These are phyloP conservation scores for Notholithocarpus densiflorus DNA, from an alignment of 306 rosid species.

Conservation along the genomic window DNA sequence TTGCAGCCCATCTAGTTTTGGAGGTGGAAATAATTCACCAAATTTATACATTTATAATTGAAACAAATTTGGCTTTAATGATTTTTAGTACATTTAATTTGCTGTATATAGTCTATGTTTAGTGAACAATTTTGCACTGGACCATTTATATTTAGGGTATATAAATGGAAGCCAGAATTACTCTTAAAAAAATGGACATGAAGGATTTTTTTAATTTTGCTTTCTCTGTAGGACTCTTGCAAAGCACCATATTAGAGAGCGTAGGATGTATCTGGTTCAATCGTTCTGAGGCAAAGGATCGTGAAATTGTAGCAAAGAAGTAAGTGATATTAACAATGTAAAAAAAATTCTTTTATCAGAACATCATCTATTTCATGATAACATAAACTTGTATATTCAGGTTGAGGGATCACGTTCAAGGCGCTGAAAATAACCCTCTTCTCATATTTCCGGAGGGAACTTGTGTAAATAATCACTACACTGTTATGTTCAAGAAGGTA, in stretches of 20 bases:
- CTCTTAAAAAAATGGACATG: not conserved
- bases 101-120: not conserved
- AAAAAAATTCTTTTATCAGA: not conserved
- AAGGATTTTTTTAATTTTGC: constrained; percentile 7
- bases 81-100: not conserved
- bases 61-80: not conserved
- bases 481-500: constrained; percentile 98
- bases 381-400: constrained; percentile 41
- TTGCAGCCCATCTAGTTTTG: not conserved
- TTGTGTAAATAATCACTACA: constrained; percentile 93
- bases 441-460: constrained; percentile 99
- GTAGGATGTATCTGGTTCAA: constrained; percentile 96
- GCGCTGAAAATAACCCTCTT: constrained; percentile 88
- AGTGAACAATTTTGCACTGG: not conserved
- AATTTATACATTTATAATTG: not conserved
- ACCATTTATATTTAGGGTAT: not conserved
- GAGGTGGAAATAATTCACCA: not conserved
- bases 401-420: constrained; percentile 83
- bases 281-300: constrained; percentile 86
- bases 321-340: constrained; percentile 37
- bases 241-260: constrained; percentile 92
- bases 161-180: not conserved
- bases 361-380: constrained; percentile 15
- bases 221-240: constrained; percentile 70
- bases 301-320: constrained; percentile 95